Base-by-base conservation (phyloP, 208 protist species). In the Crithidia sp. region DNA sequence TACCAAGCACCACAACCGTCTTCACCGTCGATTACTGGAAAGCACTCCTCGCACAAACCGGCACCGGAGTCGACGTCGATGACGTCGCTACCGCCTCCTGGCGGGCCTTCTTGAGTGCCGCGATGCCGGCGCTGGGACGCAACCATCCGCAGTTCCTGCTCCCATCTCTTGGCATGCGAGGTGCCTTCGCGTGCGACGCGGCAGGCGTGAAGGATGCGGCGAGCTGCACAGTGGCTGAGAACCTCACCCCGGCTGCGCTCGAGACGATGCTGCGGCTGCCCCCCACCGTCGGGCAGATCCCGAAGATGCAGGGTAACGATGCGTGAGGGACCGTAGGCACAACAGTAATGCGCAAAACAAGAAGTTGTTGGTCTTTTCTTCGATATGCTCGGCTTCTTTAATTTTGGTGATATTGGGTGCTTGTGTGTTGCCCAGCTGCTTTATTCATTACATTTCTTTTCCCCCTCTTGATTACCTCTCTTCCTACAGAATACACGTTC, bases 1-100 rank as follows among this genome's bases (percentile, higher is more conserved):
- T 55, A 14, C 72, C 72, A 9, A 77, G 72, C 50, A 52, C 47
- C 19, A 67, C n/a, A 7, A 66, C 55, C 14, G 60, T 77, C 16
- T 66, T 77, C 41, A 71, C 63, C 3, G 56, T 56, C 7, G 37
- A 52, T 4, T 71, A 49, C 45, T 77, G 72, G 72, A 71, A 44
- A 6, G 40, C 40, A 4, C 40, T 71, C 39, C 19, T 47, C 37
- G 47, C n/a, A 14, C 63, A 61, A 5, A 13, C 41, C 16, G 50
- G 10, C 7, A 41, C 72, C n/a, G 57, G 19, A n/a, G 28, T 53
- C 49, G n/a, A 77, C 41, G 13, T 65, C 19, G 60, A 53, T n/a
- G 50, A 59, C 43, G 40, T 53, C 3, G 39, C 37, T 0, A 41
- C 16, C 0, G 50, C 41, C 14, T 61, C 14, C 43, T 66, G 64